Evolutionary conservation across 2,329 filamentous ascomycete species (phyloP).

Genomic region (Chaetomiaceae sp.): DNA sequence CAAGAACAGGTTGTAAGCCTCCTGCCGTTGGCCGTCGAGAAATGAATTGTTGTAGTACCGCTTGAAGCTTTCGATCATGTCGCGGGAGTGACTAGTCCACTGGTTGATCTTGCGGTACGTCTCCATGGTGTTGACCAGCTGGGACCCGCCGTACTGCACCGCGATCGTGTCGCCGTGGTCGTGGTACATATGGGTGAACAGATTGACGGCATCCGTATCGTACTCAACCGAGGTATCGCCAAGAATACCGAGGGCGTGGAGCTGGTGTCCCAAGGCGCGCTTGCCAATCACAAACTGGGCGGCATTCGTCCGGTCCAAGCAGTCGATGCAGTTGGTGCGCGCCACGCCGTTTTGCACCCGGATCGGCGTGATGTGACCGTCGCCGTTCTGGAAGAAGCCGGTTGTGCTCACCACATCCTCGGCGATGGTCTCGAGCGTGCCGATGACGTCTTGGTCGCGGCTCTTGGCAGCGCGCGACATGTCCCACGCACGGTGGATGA

Average conservation of each 20-base stretch:
- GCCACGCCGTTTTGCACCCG: conserved; percentile 86
- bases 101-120: conserved; percentile 99
- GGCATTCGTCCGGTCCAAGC: conserved; percentile 91
- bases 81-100: conserved; percentile 93
- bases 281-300: conserved; percentile 98
- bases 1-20: conserved; percentile 95
- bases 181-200: conserved; percentile 98
- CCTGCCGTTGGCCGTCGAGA: conserved; percentile 92
- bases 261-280: conserved; percentile 81
- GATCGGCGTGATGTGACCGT: conserved; percentile 57
- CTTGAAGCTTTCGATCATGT: conserved; percentile 99
- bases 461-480: conserved; percentile 95
- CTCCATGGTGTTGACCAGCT: conserved; percentile 98
- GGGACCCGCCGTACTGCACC: conserved; percentile 93
- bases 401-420: conserved; percentile 80
- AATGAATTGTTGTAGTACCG: conserved; percentile 97
- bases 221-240: conserved; percentile 72
- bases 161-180: conserved; percentile 97
- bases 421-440: conserved; percentile 81
- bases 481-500: conserved; percentile 93
- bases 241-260: conserved; percentile 86
- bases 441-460: conserved; percentile 89
- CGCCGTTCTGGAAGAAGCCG: conserved; percentile 92
- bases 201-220: conserved; percentile 90
- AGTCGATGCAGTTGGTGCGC: conserved; percentile 96